Percentiles rank a stretch among this genome's conserved stretches.
Conservation (phyloP, 305 asterid species). For the Fraxinus nigra region DNA sequence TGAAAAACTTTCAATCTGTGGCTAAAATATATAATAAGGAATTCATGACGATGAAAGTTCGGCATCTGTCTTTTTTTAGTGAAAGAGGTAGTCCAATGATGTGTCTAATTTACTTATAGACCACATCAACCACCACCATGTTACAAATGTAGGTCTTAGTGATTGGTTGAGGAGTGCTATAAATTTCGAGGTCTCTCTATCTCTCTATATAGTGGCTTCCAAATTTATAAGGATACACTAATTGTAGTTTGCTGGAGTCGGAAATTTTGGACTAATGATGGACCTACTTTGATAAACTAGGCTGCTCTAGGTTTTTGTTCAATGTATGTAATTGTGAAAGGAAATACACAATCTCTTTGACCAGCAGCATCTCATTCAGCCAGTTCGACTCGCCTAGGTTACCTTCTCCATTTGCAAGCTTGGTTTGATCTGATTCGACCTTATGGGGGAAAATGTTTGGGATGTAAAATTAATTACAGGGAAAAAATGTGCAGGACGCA, state of each 20-base stretch:
- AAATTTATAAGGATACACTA: not conserved
- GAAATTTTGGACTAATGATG: conserved; percentile 55
- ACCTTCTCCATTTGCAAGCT: conserved; percentile 4
- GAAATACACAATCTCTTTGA: conserved; percentile 51
- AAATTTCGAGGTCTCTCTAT: conserved; percentile 39
- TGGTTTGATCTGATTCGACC: too few relatives aligned
- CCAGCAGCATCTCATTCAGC: conserved; percentile 41
- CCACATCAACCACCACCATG: conserved; percentile 42
- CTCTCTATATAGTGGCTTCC: not conserved
- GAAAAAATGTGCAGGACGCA: too few relatives aligned
- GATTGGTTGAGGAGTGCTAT: conserved; percentile 44
- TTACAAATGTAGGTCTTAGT: conserved; percentile 62
- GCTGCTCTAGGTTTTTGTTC: conserved; percentile 71
- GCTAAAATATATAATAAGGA: too few relatives aligned
- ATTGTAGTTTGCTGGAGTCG: conserved; percentile 27
- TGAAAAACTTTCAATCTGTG: too few relatives aligned
- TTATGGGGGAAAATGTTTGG: too few relatives aligned
- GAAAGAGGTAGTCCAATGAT: conserved; percentile 48
- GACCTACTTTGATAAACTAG: conserved; percentile 60
- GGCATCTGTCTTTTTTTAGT: conserved; percentile 12
- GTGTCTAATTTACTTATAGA: conserved; percentile 53
- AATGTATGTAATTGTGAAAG: conserved; percentile 55
- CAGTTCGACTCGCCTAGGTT: conserved; percentile 21
- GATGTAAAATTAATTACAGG: too few relatives aligned
- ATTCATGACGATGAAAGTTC: not conserved